These are phyloP conservation scores for Boletus rufocinnamomeus DNA, from an alignment of 768 basidiomycete species.

Conservation along the genomic window DNA sequence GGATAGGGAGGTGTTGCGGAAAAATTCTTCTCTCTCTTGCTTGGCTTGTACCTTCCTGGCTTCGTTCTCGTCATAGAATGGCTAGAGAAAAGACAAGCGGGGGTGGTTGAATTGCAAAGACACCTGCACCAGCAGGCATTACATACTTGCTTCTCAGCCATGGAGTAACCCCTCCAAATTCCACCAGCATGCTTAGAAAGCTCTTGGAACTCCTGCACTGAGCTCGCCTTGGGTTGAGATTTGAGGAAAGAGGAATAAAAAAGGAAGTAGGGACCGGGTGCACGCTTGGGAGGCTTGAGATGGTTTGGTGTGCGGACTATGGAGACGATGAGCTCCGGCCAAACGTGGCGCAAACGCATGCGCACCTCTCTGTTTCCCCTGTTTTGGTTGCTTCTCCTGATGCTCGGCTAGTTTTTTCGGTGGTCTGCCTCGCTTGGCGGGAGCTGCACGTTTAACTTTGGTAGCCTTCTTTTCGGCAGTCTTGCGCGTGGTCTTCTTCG, in stretches of 20 bases:
- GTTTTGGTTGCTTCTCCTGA: neutral
- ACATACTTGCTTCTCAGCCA: constrained; percentile 39
- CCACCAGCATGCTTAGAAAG: constrained; percentile 24
- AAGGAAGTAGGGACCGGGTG: constrained; percentile 27
- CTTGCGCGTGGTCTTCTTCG: constrained; percentile 5
- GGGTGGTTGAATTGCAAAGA: neutral
- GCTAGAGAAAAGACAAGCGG: constrained; percentile 16
- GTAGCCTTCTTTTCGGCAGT: neutral
- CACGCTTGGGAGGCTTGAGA: constrained; percentile 32
- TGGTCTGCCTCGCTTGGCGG: constrained; percentile 12
- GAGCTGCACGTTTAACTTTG: neutral
- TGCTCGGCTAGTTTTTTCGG: neutral
- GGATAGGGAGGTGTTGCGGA: constrained; percentile 17
- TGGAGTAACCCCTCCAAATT: constrained; percentile 37
- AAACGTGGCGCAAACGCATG: neutral
- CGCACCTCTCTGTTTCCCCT: constrained; percentile 19
- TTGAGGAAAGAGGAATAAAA: constrained; percentile 26
- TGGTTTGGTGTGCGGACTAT: constrained; percentile 18
- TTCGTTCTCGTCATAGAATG: constrained; percentile 27
- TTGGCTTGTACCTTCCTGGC: constrained; percentile 19
- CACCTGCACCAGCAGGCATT: neutral
- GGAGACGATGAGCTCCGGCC: constrained; percentile 7
- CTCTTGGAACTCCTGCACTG: neutral
- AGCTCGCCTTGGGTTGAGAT: neutral
- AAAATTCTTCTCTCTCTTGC: constrained; percentile 32